Evolutionary conservation across 1,284 basidiomycete species (phyloP).

Genomic region (Cystobasidium sp.): DNA sequence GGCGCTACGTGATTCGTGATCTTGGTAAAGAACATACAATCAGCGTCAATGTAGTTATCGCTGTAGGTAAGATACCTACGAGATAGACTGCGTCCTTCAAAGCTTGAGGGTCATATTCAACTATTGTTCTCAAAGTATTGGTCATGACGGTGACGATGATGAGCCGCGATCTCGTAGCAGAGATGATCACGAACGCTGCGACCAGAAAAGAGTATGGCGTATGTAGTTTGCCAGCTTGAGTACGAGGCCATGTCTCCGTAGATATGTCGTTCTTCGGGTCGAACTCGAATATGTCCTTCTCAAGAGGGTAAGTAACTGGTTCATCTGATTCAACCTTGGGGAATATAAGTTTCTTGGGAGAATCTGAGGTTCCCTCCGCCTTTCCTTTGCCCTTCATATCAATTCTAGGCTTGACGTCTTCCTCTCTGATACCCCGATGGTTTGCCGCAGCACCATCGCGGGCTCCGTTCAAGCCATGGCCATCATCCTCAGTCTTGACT

Average conservation of each 20-base stretch:
- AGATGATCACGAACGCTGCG: slow-evolving; percentile 72
- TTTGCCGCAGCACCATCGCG: not conserved
- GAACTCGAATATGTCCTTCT: slow-evolving; percentile 56
- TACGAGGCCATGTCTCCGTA: slow-evolving; percentile 45
- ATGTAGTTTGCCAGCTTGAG: slow-evolving; percentile 43
- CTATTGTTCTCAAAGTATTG: slow-evolving; percentile 74
- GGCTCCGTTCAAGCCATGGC: not conserved
- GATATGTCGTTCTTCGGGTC: slow-evolving; percentile 50
- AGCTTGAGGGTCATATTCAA: slow-evolving; percentile 69
- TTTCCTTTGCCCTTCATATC: slow-evolving; percentile 37
- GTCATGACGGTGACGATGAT: slow-evolving; percentile 78
- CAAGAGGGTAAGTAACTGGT: slow-evolving; percentile 48
- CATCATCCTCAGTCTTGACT: slow-evolving; percentile 28
- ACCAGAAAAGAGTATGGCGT: slow-evolving; percentile 82
- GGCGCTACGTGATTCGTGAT: slow-evolving; percentile 80
- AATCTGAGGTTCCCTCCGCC: slow-evolving; percentile 12
- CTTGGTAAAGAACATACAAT: not conserved
- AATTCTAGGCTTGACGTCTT: slow-evolving; percentile 19
- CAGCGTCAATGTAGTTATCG: too few species aligned
- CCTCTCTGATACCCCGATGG: not conserved
- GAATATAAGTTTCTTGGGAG: slow-evolving; percentile 37
- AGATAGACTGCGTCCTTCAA: slow-evolving; percentile 84
- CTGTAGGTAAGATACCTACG: slow-evolving; percentile 55
- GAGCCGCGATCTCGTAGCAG: slow-evolving; percentile 79
- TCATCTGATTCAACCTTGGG: slow-evolving; percentile 18